A percentile compares a stretch with the other conserved stretches of the same genome.
Conservation (phyloP, 2,329 filamentous ascomycete species). For the Fusarium proliferatum region DNA sequence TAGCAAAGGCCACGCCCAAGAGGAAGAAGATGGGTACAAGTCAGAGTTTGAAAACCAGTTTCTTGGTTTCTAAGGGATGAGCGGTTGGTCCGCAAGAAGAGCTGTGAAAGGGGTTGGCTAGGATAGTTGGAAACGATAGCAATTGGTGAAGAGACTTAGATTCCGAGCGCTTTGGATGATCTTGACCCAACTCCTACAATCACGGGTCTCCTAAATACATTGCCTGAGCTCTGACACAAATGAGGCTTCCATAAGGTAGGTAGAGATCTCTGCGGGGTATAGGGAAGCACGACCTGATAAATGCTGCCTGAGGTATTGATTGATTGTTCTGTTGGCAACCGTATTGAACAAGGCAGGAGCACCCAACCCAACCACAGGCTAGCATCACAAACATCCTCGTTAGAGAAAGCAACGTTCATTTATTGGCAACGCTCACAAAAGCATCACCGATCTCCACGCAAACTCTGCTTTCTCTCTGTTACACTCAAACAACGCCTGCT, state of each 20-base stretch:
- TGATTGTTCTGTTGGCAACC: too few relatives aligned
- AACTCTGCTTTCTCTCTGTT: not conserved
- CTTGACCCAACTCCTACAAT: too few relatives aligned
- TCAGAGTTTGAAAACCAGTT: not conserved
- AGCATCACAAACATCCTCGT: not conserved
- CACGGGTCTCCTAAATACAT: not conserved
- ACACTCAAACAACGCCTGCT: too few relatives aligned
- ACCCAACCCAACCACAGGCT: too few relatives aligned
- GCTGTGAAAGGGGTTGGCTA: not conserved
- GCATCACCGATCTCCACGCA: not conserved
- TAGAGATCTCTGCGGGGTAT: not conserved
- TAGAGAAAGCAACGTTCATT: not conserved
- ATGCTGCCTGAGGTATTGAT: not conserved
- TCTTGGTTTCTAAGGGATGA: rapidly evolving
- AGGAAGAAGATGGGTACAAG: too few relatives aligned
- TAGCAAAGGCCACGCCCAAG: not conserved
- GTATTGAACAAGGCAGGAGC: too few relatives aligned
- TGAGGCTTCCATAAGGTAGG: not conserved
- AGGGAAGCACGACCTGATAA: not conserved
- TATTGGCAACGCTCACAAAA: too few relatives aligned
- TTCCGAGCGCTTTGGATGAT: too few relatives aligned
- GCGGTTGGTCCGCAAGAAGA: rapidly evolving
- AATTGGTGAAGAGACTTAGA: too few relatives aligned
- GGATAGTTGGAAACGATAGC: not conserved
- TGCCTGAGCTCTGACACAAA: rapidly evolving